Percentiles rank a stretch among this genome's conserved stretches.
Evolutionary conservation across 2,329 filamentous ascomycete species (phyloP).

Genomic region (Penicillium sp.): DNA sequence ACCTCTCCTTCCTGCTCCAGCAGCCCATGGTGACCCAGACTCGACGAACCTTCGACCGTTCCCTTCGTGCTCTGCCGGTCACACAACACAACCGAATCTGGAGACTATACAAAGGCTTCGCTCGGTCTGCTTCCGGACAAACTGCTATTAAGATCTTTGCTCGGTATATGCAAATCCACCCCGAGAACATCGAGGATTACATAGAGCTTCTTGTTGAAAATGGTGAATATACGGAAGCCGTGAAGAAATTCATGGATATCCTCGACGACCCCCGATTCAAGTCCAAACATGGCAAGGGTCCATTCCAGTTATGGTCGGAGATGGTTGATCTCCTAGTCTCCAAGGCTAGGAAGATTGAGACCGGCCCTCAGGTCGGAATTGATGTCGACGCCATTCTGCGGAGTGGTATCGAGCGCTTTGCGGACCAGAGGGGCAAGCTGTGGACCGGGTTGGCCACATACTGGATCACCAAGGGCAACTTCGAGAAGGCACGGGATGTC

Average conservation of each 20-base stretch:
- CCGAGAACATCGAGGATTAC: constrained; percentile 92
- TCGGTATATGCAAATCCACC: constrained; percentile 95
- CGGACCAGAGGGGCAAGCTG: constrained; percentile 89
- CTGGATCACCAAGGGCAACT: constrained; percentile 90
- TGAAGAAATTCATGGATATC: constrained; percentile 85
- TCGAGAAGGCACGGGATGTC: constrained; percentile 86
- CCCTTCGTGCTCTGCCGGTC: constrained; percentile 84
- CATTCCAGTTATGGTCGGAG: constrained; percentile 96
- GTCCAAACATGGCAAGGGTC: constrained; percentile 90
- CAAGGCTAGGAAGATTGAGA: constrained; percentile 82
- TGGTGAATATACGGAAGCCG: constrained; percentile 84
- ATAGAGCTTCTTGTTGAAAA: constrained; percentile 83
- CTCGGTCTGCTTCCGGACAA: constrained; percentile 82
- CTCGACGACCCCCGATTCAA: constrained; percentile 87
- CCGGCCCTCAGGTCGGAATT: constrained; percentile 76
- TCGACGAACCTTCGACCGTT: constrained; percentile 85
- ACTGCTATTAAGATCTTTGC: constrained; percentile 93
- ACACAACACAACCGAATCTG: constrained; percentile 96
- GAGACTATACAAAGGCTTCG: constrained; percentile 87
- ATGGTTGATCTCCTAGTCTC: constrained; percentile 94
- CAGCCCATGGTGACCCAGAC: constrained; percentile 90
- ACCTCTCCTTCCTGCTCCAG: constrained; percentile 82
- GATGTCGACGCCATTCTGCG: constrained; percentile 90
- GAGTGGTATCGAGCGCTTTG: constrained; percentile 85
- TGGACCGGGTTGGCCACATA: constrained; percentile 96